Evolutionary conservation across 176 grass and related monocot species (phyloP), one percentile per base, ranked within the genome.

Genomic region (Triticum timopheevii): DNA sequence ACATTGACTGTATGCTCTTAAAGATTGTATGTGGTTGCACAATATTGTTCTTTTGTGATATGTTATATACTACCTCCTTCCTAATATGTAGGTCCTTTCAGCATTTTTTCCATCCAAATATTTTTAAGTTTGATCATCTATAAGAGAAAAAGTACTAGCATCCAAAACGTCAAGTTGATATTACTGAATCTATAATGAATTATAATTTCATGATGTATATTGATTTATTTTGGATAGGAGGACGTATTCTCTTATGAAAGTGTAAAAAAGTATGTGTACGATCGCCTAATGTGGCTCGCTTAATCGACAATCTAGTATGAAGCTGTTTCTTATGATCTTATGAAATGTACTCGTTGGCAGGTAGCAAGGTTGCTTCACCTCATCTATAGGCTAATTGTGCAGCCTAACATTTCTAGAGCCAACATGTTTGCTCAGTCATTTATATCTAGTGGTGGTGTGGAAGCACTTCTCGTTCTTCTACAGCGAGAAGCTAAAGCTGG

Each of bases 311-410:
- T 65, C 17, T 38, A 78, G 17, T 78, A 63, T 50, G 42, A 63
- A 84, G 45, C 49, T 68, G 61, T 44, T 87, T 84, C 28, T 89
- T 73, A 40, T 73, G 30, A 73, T 73, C 65, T 76, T 76, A 76
- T 69, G 33, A 45, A 45, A 82, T 70, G 68, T 86, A n/a, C 39
- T 89, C 88, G 19, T 90, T 91, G 82, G 65, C 90, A 98, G 96
- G 96, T 98, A 88, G 93, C 93, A 79, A 92, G 96, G 89, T 92
- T 98, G 61, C 87, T 98, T 85, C 96, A 96, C 82, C 94, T 98
- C 77, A 88, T 98, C 65, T 98, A 94, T 82, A 98, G 96, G 80
- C 85, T 98, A 82, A 89, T 96, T 78, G 96, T 93, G 63, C 96
- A 98, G 66, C 96, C 96, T 61, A 98, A 98, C 54, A 80, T 93